These are phyloP conservation scores for Mitragyna speciosa DNA, from an alignment of 257 asterid species.

Conservation along the genomic window DNA sequence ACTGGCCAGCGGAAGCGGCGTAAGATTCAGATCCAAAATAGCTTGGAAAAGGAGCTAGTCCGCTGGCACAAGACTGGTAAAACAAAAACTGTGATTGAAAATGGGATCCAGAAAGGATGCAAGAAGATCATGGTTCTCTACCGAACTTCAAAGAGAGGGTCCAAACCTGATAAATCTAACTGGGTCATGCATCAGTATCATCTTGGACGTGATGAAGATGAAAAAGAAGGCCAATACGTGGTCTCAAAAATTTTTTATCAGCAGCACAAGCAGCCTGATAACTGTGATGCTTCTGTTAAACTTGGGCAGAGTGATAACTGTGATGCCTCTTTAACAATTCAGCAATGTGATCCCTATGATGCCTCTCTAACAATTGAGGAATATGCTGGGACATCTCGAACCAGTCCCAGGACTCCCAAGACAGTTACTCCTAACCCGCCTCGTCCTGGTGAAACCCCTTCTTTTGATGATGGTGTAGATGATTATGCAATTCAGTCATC, in stretches of 20 bases:
- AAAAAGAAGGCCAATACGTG: conserved; percentile 65
- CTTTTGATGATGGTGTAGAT: conserved; percentile 39
- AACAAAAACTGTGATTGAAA: conserved; percentile 58
- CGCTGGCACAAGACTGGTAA: conserved; percentile 98
- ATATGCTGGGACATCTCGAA: conserved; percentile 33
- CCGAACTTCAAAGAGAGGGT: conserved; percentile 43
- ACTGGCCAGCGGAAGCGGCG: conserved; percentile 85
- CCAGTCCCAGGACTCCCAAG: conserved; percentile 71
- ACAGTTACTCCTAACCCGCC: conserved; percentile 59
- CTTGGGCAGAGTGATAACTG: conserved; percentile 34
- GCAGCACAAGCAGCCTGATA: conserved; percentile 47
- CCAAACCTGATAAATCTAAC: conserved; percentile 60
- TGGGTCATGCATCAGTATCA: conserved; percentile 99
- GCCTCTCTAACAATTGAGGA: conserved; percentile 39
- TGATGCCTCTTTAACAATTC: conserved; percentile 21
- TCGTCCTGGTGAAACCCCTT: conserved; percentile 50
- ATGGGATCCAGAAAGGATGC: conserved; percentile 64
- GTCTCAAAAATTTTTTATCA: conserved; percentile 78
- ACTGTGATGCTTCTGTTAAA: conserved; percentile 24
- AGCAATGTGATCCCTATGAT: conserved; percentile 37
- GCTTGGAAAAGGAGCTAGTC: conserved; percentile 27
- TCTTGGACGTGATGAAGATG: conserved; percentile 68
- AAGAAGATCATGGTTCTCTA: conserved; percentile 95
- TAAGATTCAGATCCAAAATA: conserved; percentile 44
- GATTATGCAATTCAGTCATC: conserved; percentile 25